Evolutionary conservation across 2,329 filamentous ascomycete species (phyloP), one percentile per base, ranked within the genome.

Genomic region (Aspergillus spinulosporus): DNA sequence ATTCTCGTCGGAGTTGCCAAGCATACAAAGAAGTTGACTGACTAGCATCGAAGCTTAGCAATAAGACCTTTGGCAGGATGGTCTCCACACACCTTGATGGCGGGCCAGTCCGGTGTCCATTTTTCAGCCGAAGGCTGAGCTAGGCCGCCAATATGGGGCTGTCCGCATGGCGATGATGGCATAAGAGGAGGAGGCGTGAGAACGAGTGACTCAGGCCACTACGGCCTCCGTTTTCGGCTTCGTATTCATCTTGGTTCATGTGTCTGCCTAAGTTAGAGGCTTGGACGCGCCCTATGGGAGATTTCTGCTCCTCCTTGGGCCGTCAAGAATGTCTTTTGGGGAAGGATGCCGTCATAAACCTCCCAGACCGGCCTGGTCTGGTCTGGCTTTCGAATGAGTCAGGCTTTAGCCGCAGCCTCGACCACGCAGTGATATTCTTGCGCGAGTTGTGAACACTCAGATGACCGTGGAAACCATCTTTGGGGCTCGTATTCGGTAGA

Each of bases 11-110:
- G 51, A 53, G 51, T 47, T 42, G 49, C 49, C 34, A 36, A 50
- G 39, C 15, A 49, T n/a, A 26, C 12, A 48, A 47, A 37, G 34
- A 21, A 29, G 39, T 39, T 34, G 39, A 36, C n/a, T 5, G 34
- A 14, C 46, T 37, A 40, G 31, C 45, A 44, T 39, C 26, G 34
- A 56, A 56, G 53, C 53, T 56, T 56, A 47, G 43, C 53, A 51
- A 46, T 55, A 34, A 32, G 43, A n/a, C 29, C 31, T 15, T 39
- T 29, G 21, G 34, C 47, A 46, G 46, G 3, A 14, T 26, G n/a
- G 6, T 40, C 52, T 37, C 47, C 48, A 49, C 34, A 5, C 7
- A 29, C 26, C 14, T 15, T 51, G 28, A 9, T 11, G 5, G 15
- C 39, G 5, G 31, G 28, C 53, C 42, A 56, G 21, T 47, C 32